Base-by-base conservation (phyloP, 2,329 filamentous ascomycete species). In the Nemania sp. region DNA sequence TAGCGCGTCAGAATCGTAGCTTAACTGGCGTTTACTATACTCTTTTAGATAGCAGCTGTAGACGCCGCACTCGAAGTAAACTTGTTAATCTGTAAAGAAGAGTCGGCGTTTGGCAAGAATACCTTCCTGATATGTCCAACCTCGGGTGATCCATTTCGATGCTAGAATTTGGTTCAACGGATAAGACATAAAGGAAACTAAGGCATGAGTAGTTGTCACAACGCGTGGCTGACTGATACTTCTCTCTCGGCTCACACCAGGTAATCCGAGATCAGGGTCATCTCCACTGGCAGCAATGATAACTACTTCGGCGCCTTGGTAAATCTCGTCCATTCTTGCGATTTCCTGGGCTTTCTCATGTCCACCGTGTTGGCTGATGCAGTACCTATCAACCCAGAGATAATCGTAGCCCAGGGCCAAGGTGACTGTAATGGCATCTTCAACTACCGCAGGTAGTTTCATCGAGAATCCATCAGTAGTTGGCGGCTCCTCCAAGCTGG, bases 91-190 rank as follows among this genome's bases (percentile, higher is more conserved):
- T 3, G 52, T 56, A 6, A 65, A 65, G 26, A 51, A 53, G 4
- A 65, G 32, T 5, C 54, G 55, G 5, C 47, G 43, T 15, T 11
- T 13, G 2, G 62, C 45, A 8, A 59, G 47, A 5, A 35, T 27
- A 2, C 55, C 62, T n/a, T 65, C 55, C 20, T 65, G 62, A 38
- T 60, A 65, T 1, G 62, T 65, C 62, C 62, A 65, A 1, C 52
- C 61, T 13, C 61, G 53, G 18, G 53, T 63, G 5, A 22, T 27
- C 61, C 61, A 63, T 26, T 38, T n/a, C 3, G 61, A 63, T 1
- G 2, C 3, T 1, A 20, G 45, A 8, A 49, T n/a, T 27, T 22
- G 10, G 26, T 49, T 29, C 4, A 32, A 26, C 3, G 43, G 41
- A 24, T 59, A 45, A 5, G 57, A 41, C 18, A 60, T 43, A 1